Evolutionary conservation across 2,329 filamentous ascomycete genomes (phyloP).

Genomic region (Colletotrichum horii): DNA sequence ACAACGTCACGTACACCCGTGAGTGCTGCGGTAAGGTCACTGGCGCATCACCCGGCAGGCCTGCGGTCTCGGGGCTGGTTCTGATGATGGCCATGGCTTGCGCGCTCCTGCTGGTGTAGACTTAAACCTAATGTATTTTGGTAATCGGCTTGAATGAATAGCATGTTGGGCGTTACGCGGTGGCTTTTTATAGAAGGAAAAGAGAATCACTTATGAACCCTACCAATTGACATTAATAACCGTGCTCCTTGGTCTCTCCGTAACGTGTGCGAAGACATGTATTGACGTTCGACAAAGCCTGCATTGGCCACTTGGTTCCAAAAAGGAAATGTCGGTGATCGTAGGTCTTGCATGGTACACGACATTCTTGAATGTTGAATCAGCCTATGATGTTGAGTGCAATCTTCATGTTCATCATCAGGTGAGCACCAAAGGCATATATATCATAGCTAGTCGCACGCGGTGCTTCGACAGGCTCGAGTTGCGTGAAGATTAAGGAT

Average conservation of each 20-base stretch:
- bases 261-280: neutral
- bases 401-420: too few species aligned
- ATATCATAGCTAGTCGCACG: too few species aligned
- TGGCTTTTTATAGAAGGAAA: neutral
- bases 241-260: neutral
- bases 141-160: neutral
- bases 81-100: constrained; percentile 4
- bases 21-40: constrained; percentile 58
- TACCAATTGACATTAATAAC: neutral
- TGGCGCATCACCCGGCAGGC: constrained; percentile 21
- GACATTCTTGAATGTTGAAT: too few species aligned
- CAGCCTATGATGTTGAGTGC: too few species aligned
- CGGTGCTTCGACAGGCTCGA: too few species aligned
- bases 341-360: neutral
- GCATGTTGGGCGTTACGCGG: constrained; percentile 6
- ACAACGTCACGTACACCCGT: constrained; percentile 73
- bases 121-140: neutral
- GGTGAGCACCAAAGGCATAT: too few species aligned
- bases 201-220: neutral
- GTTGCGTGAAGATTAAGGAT: neutral
- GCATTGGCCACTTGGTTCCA: neutral
- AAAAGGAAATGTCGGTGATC: too few species aligned
- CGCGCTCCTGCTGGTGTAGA: constrained; percentile 10
- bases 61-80: neutral
- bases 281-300: neutral